phyloP scores from a whole-genome alignment of 1,139 yeast genomes.

The Candida pseudocylindracea region DNA sequence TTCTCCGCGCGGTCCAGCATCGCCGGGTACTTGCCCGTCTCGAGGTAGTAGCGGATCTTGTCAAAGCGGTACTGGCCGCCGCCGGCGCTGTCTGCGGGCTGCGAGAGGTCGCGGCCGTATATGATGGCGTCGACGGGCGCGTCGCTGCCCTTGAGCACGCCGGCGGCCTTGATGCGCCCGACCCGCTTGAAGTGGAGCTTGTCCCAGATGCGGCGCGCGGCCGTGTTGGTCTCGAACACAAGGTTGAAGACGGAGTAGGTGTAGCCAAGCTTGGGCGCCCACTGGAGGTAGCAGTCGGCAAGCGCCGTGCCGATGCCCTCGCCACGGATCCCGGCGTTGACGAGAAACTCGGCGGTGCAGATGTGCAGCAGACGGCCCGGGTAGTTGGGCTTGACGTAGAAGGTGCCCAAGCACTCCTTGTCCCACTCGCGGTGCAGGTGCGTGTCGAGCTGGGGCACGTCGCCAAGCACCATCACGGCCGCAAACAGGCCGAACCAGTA shows the following conservation, averaged over 20 bases:
- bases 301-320: conserved; percentile 77
- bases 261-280: conserved; percentile 84
- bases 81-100: conserved; percentile 19
- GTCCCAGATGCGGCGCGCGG: conserved; percentile 66
- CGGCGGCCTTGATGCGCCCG: conserved; percentile 70
- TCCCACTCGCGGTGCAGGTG: conserved; percentile 55
- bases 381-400: conserved; percentile 66
- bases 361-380: conserved; percentile 88
- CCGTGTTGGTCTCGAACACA: conserved; percentile 72
- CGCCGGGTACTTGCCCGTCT: conserved; percentile 74
- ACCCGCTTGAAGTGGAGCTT: conserved; percentile 54
- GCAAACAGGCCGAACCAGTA: conserved; percentile 82
- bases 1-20: conserved; percentile 67
- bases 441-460: conserved; percentile 26
- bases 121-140: conserved; percentile 65
- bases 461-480: conserved; percentile 74
- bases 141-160: conserved; percentile 65
- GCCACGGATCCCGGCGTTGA: conserved; percentile 84
- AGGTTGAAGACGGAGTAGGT: conserved; percentile 67
- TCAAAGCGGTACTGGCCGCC: conserved; percentile 49
- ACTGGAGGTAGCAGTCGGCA: conserved; percentile 63
- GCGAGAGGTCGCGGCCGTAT: conserved; percentile 35
- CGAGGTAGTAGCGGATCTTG: conserved; percentile 54
- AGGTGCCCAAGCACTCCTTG: conserved; percentile 71
- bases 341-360: conserved; percentile 78